Evolutionary conservation across 352 stramenopile genomes (phyloP).

Genomic region (Phytophthora ramorum): DNA sequence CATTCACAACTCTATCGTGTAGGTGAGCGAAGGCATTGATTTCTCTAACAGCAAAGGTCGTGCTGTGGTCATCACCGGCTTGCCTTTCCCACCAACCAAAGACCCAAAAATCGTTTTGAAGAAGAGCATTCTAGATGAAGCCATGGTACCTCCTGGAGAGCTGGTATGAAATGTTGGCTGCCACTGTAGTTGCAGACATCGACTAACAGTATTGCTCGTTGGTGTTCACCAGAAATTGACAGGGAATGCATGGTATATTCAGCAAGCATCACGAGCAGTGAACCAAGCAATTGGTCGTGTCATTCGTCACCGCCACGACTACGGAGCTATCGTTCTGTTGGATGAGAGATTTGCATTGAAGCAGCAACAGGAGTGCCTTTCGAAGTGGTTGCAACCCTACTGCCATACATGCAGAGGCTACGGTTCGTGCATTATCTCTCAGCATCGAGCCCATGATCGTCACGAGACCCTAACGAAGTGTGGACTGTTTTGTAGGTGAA

Average conservation of each 20-base stretch:
- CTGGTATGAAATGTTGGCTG: constrained; percentile 42
- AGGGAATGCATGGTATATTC: constrained; percentile 98
- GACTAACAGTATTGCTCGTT: constrained; percentile 6
- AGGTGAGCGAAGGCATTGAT: constrained; percentile 98
- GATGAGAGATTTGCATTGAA: constrained; percentile 96
- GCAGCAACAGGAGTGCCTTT: constrained; percentile 92
- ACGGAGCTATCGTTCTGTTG: constrained; percentile 97
- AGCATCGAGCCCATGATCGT: neutral
- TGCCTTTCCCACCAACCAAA: constrained; percentile 97
- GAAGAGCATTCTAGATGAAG: constrained; percentile 95
- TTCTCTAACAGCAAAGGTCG: constrained; percentile 98
- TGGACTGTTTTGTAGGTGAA: constrained; percentile 53
- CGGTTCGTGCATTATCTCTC: constrained; percentile 43
- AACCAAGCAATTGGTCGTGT: constrained; percentile 99
- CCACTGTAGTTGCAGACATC: neutral
- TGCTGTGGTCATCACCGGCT: constrained; percentile 98
- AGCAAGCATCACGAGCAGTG: constrained; percentile 97
- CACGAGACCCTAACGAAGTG: constrained; percentile 1
- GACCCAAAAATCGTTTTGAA: constrained; percentile 99
- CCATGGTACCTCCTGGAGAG: constrained; percentile 60
- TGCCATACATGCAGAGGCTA: constrained; percentile 72
- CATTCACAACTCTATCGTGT: neutral
- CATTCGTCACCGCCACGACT: constrained; percentile 99
- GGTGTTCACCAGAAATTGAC: constrained; percentile 75
- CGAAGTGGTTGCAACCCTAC: constrained; percentile 95